Conservation (phyloP, 345 rosid genomes). For the Abelmoschus esculentus region DNA sequence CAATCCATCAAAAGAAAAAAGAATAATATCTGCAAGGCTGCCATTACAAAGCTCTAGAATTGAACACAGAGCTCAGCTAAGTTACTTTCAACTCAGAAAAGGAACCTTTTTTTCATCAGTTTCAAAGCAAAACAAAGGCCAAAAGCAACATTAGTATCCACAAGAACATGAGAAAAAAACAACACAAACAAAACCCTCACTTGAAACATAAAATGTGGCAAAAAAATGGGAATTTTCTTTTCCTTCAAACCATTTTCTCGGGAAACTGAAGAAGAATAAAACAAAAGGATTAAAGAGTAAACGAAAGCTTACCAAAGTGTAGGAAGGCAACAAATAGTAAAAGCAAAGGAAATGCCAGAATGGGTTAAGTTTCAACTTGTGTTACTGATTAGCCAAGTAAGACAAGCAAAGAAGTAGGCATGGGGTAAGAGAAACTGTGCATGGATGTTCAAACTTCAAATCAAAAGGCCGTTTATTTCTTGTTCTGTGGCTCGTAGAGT, state of each 20-base stretch:
- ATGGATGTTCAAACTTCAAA: not conserved
- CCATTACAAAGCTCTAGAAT: constrained; percentile 19
- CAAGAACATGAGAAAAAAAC: not conserved
- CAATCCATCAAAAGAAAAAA: not conserved
- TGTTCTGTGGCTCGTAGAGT: not conserved
- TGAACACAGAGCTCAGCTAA: constrained; percentile 12
- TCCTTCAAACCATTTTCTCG: not conserved
- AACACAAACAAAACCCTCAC: not conserved
- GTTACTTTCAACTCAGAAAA: constrained; percentile 7
- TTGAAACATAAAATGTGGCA: not conserved
- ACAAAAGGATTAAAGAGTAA: not conserved
- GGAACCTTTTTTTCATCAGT: not conserved
- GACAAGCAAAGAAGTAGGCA: not conserved
- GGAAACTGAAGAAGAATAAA: not conserved
- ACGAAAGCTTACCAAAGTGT: not conserved
- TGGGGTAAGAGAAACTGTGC: not conserved
- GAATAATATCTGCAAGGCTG: constrained; percentile 14
- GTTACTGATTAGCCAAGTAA: not conserved
- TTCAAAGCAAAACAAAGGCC: not conserved
- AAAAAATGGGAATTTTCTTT: not conserved
- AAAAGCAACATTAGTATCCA: not conserved
- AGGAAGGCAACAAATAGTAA: not conserved
- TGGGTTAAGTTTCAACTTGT: not conserved
- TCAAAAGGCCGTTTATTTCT: not conserved
- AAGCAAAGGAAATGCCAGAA: not conserved